phyloP scores from a whole-genome alignment of 176 grass and related monocot species.

The Panicum miliaceum region DNA sequence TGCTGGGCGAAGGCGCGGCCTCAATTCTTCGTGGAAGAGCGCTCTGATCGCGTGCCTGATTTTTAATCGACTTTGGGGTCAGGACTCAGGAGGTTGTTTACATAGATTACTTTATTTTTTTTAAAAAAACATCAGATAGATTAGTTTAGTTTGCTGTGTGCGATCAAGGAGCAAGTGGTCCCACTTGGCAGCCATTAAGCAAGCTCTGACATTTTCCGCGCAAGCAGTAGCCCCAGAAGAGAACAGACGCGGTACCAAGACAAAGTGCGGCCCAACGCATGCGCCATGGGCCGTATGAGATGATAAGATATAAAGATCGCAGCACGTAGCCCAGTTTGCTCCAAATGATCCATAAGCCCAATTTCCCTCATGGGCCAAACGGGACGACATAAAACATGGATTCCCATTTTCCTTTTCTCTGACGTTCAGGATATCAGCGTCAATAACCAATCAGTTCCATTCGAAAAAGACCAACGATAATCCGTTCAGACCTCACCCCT shows the following conservation, averaged over 20 bases:
- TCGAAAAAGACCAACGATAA: neutral
- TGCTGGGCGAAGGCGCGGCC: neutral
- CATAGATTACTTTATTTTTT: neutral
- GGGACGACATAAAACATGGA: neutral
- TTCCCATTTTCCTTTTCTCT: too few relatives aligned
- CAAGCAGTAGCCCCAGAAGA: too few relatives aligned
- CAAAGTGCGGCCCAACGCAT: neutral
- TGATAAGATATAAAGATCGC: neutral
- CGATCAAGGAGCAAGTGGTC: neutral
- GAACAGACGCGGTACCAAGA: too few relatives aligned
- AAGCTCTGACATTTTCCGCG: neutral
- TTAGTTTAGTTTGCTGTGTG: neutral
- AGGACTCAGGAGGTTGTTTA: slow-evolving; percentile 1
- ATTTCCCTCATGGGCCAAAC: neutral
- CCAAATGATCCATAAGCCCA: neutral
- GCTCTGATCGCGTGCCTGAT: neutral
- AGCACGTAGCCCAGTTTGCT: neutral
- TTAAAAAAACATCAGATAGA: neutral
- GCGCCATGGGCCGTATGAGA: neutral
- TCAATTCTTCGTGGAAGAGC: neutral
- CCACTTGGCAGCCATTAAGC: slow-evolving; percentile 9
- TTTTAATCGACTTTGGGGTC: neutral
- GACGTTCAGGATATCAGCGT: too few relatives aligned
- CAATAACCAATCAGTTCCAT: too few relatives aligned
- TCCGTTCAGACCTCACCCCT: neutral